Base-by-base conservation (phyloP, 2,329 filamentous ascomycete species). In the Colletotrichum destructivum region DNA sequence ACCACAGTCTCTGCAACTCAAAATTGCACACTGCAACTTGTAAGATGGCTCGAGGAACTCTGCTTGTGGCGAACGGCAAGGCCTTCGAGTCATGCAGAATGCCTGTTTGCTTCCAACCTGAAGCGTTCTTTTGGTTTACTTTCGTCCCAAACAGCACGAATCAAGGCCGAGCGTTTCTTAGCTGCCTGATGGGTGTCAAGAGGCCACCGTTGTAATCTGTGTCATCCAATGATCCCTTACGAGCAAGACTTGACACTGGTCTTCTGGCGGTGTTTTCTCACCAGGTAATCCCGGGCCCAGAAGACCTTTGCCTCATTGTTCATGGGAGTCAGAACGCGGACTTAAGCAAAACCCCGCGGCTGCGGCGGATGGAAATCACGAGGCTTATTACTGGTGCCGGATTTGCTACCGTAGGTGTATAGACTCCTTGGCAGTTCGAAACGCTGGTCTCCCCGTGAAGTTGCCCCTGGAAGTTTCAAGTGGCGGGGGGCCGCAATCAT, bases 361-460 rank as follows among this genome's bases (percentile, higher is more conserved):
- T 26, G 26, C 54, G n/a, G n/a, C 4, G n/a, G n/a, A 5, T 18
- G 26, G 18, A 40, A 42, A 9, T 11, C 9, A 38, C 23, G 62
- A 56, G 35, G 40, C 16, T 16, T 16, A 47, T 15, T 26, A 7
- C 35, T n/a, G 47, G 12, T 11, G 13, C 11, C 31, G 35, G 51
- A 7, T 16, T 35, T 35, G 16, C 15, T 18, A 38, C 35, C 35
- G 9, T 38, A 38, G 35, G 2, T 11, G 8, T 38, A 9, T 9
- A 21, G 40, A 42, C 18, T 49, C 26, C 16, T 23, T 16, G 35
- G 18, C 26, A 26, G 63, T 62, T 57, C 68, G 68, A 68, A 71
- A 71, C 68, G 42, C 26, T 46, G 62, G 35, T 71, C 63, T 67
- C 63, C 51, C 38, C 23, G 47, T 56, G 56, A 21, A 5, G 8